Evolutionary conservation across 1,284 basidiomycete species (phyloP).

Genomic region (Ceratorhiza oryzae-sativae): DNA sequence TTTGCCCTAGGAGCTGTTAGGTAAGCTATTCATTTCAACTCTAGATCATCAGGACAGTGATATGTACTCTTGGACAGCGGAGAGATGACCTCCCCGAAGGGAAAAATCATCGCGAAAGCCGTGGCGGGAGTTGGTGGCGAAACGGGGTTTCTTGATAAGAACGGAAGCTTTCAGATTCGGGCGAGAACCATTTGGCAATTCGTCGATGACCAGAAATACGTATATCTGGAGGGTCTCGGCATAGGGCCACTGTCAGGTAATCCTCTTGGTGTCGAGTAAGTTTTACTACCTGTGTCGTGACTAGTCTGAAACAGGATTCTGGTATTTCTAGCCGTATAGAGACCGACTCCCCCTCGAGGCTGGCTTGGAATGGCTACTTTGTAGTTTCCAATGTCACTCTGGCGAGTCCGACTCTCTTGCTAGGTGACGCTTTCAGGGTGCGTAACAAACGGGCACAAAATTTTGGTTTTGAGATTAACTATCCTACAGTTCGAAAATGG

Average conservation of each 20-base stretch:
- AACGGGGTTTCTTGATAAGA: not conserved
- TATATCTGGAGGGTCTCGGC: not conserved
- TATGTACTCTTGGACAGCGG: not conserved
- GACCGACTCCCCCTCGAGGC: not conserved
- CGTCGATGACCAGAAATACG: slow-evolving; percentile 4
- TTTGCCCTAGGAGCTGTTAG: not conserved
- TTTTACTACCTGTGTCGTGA: not conserved
- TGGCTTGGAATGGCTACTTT: not conserved
- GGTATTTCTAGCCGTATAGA: not conserved
- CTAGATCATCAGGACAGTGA: no score
- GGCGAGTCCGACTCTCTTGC: not conserved
- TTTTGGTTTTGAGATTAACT: no score
- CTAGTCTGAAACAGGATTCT: not conserved
- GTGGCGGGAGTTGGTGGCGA: not conserved
- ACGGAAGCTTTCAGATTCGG: not conserved
- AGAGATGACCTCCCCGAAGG: not conserved
- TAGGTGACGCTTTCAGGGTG: not conserved
- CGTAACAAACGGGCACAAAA: not conserved
- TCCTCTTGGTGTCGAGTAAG: not conserved
- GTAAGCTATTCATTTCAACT: not conserved
- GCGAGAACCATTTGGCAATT: not conserved
- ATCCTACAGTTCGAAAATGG: no score
- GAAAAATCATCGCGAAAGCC: not conserved
- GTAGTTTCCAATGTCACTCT: not conserved
- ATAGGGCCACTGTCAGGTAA: not conserved